phyloP scores from a whole-genome alignment of 371 early-diverging fungal genomes.

The Mortierella sp. region DNA sequence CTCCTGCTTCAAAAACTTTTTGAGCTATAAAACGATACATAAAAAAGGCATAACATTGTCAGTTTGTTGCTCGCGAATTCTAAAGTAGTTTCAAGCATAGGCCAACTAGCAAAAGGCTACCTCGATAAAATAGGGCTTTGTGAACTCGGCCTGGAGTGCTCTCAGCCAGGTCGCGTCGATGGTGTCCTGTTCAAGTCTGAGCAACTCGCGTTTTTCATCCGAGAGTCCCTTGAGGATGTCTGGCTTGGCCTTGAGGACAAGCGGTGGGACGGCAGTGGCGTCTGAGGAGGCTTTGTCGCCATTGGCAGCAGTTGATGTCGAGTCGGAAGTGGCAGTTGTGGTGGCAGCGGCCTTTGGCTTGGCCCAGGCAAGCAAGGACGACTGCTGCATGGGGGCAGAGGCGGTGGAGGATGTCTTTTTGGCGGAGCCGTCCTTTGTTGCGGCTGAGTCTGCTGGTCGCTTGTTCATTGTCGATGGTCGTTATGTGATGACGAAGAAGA shows the following conservation, averaged over 20 bases:
- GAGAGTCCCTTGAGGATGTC: conserved; percentile 45
- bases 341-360: conserved; percentile 26
- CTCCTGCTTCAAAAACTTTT: conserved; percentile 75
- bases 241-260: conserved; percentile 24
- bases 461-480: conserved; percentile 18
- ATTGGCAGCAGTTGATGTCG: background rate
- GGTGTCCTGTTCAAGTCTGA: conserved; percentile 79
- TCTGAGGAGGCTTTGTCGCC: background rate
- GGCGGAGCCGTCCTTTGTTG: conserved; percentile 17
- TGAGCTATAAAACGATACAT: conserved; percentile 65
- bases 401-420: conserved; percentile 31
- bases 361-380: conserved; percentile 46
- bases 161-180: conserved; percentile 86
- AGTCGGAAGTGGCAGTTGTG: background rate
- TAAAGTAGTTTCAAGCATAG: background rate
- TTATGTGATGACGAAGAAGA: background rate
- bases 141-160: conserved; percentile 77
- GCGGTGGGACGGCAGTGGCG: background rate
- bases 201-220: conserved; percentile 64
- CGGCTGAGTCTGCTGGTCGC: conserved; percentile 30
- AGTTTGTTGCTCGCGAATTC: background rate
- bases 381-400: conserved; percentile 22
- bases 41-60: background rate
- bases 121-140: conserved; percentile 82
- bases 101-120: conserved; percentile 53